Conservation (phyloP, 2,329 filamentous ascomycete genomes). For the Pseudodiploospora longispora region DNA sequence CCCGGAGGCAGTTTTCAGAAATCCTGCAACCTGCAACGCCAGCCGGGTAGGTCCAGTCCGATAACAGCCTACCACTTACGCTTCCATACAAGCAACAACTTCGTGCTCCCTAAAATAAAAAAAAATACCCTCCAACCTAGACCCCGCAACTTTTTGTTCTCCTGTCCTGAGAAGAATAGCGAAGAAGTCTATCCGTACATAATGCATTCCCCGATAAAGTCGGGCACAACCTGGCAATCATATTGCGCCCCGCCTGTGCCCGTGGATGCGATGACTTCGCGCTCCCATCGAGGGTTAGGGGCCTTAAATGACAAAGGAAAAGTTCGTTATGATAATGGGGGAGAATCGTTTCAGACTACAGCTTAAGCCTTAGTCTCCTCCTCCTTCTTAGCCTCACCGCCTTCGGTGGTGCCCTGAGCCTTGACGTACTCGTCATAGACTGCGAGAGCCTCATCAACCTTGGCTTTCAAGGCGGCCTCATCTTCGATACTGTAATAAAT, state of each 20-base stretch:
- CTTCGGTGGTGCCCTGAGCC: slow-evolving; percentile 49
- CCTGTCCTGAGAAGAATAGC: slow-evolving; percentile 30
- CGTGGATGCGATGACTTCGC: slow-evolving; percentile 4
- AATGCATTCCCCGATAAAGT: slow-evolving; percentile 20
- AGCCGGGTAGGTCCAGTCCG: slow-evolving; percentile 21
- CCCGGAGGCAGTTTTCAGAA: slow-evolving; percentile 32
- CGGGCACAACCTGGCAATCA: slow-evolving; percentile 18
- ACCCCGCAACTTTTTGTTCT: slow-evolving; percentile 27
- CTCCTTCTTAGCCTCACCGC: slow-evolving; percentile 41
- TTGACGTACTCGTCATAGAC: slow-evolving; percentile 99
- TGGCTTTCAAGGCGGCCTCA: slow-evolving; percentile 78
- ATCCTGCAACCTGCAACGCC: slow-evolving; percentile 33
- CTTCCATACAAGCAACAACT: slow-evolving; percentile 4
- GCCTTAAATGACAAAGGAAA: slow-evolving; percentile 20
- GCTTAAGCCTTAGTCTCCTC: slow-evolving; percentile 36
- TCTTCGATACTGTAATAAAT: slow-evolving; percentile 69
- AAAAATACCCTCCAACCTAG: slow-evolving; percentile 14
- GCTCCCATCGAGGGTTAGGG: slow-evolving; percentile 4
- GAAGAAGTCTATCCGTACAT: slow-evolving; percentile 35
- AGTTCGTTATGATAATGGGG: slow-evolving; percentile 7
- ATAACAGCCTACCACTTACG: slow-evolving; percentile 9
- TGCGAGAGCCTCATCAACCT: slow-evolving; percentile 94
- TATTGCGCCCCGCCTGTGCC: slow-evolving; percentile 13
- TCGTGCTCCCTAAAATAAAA: slow-evolving; percentile 2
- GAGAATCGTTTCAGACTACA: slow-evolving; percentile 2